Evolutionary conservation across 2,329 filamentous ascomycete species (phyloP), one percentile per base, ranked within the genome.

Genomic region (Penicillium sp.): DNA sequence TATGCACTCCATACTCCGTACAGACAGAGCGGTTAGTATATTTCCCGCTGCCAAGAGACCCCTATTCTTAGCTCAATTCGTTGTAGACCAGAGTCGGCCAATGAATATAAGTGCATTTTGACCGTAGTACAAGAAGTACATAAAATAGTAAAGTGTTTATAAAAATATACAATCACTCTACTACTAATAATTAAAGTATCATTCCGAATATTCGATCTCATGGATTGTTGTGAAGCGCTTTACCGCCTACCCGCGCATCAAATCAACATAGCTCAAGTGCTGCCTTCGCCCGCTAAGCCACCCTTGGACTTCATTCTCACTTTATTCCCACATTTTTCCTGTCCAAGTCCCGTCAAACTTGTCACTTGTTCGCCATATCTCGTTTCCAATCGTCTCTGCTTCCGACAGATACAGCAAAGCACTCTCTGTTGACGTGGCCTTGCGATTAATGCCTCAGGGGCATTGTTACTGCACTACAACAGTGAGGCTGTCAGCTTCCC

Each of bases 401-500:
- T 28, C n/a, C 10, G 37, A 19, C 48, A 48, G 50, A 53, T 45
- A 35, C 31, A 48, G 43, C 43, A 40, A 42, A 37, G 44, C 50
- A 35, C 48, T 43, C 32, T 46, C 45, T 45, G 32, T 44, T 43
- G 43, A 53, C 49, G 45, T 29, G 44, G 10, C 38, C 43, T 53
- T 44, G 32, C 51, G 52, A 64, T 69, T 66, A 65, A 71, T 71
- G 69, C 67, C 64, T 67, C 64, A 64, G 61, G 63, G 64, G 59
- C 61, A 59, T 57, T 54, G 56, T 47, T 46, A 53, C 53, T 47
- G 52, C 52, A 43, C 44, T 49, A 49, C 54, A 48, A 52, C 54
- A 61, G 51, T 66, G 59, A 65, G 61, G 65, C 62, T 68, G 61
- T 64, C 56, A 61, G 61, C 61, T 65, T 63, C 60, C 62, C 60